Evolutionary conservation across 495 filamentous ascomycete species (phyloP).

Genomic region (Podospora anserina): DNA sequence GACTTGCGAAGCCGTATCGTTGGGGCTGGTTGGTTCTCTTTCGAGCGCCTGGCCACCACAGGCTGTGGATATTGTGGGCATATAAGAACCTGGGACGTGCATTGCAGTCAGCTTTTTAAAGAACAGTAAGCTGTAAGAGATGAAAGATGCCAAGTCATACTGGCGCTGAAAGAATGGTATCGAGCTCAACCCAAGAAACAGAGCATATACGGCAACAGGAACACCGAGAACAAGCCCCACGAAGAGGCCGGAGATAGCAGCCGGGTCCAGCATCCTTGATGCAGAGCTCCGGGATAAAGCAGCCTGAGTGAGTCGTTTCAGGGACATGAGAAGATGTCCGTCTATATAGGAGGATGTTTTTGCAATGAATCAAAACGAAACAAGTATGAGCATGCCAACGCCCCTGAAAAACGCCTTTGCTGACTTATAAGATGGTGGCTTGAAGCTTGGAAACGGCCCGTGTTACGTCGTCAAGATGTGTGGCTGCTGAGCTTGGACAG

Average conservation of each 20-base stretch:
- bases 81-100: slow-evolving; percentile 65
- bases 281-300: not conserved
- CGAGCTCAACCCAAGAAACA: slow-evolving; percentile 46
- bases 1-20: slow-evolving; percentile 79
- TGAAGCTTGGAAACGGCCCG: not conserved
- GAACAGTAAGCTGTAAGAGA: not conserved
- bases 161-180: slow-evolving; percentile 57
- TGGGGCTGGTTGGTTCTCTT: slow-evolving; percentile 68
- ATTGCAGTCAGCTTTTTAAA: not conserved
- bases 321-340: too few relatives aligned
- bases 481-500: not conserved
- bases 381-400: not conserved
- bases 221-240: slow-evolving; percentile 42
- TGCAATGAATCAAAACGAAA: not conserved
- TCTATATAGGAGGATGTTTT: too few relatives aligned
- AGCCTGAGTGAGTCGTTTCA: too few relatives aligned
- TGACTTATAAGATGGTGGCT: not conserved
- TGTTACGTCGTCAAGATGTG: not conserved
- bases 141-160: slow-evolving; percentile 41
- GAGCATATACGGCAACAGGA: slow-evolving; percentile 40
- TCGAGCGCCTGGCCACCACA: slow-evolving; percentile 46
- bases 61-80: slow-evolving; percentile 66
- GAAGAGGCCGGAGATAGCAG: slow-evolving; percentile 9
- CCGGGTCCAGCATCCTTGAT: not conserved
- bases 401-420: not conserved